Percentiles rank a stretch among this genome's conserved stretches.
Conservation (phyloP, 805 yeast species). For the Ogataea glucozyma region DNA sequence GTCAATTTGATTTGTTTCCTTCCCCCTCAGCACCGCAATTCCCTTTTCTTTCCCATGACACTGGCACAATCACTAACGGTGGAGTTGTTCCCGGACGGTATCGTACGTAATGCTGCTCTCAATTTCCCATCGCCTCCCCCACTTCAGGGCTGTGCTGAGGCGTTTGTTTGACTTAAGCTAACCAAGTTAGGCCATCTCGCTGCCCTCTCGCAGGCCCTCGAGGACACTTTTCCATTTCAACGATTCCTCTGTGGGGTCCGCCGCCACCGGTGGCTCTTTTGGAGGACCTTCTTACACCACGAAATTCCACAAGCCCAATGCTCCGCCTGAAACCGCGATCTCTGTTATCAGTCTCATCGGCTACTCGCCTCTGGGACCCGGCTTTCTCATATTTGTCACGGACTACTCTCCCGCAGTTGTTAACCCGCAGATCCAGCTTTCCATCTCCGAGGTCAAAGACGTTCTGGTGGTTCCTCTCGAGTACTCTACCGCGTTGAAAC, state of each 20-base stretch:
- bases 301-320: not conserved
- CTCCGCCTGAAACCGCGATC: not conserved
- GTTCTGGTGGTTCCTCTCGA: slow-evolving; percentile 23
- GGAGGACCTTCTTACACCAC: not conserved
- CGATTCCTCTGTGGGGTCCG: too few species aligned
- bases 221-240: slow-evolving; percentile 1
- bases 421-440: slow-evolving; percentile 4
- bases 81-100: slow-evolving; percentile 1
- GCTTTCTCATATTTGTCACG: slow-evolving; percentile 24
- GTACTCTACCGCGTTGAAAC: too few species aligned
- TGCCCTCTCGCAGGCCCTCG: not conserved
- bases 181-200: not conserved
- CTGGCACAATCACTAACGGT: not conserved
- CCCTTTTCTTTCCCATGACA: not conserved
- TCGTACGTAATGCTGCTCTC: not conserved
- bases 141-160: too few species aligned
- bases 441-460: slow-evolving; percentile 18
- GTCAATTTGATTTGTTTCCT: too few species aligned
- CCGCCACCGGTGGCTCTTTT: not conserved
- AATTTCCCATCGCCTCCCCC: not conserved
- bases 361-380: slow-evolving; percentile 15
- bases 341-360: slow-evolving; percentile 16
- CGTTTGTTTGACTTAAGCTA: too few species aligned
- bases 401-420: slow-evolving; percentile 5
- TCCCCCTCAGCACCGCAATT: too few species aligned